A percentile compares a stretch with the other conserved stretches of the same genome.
Evolutionary conservation across 2,329 filamentous ascomycete species (phyloP).

Genomic region (Fulvia fulva): DNA sequence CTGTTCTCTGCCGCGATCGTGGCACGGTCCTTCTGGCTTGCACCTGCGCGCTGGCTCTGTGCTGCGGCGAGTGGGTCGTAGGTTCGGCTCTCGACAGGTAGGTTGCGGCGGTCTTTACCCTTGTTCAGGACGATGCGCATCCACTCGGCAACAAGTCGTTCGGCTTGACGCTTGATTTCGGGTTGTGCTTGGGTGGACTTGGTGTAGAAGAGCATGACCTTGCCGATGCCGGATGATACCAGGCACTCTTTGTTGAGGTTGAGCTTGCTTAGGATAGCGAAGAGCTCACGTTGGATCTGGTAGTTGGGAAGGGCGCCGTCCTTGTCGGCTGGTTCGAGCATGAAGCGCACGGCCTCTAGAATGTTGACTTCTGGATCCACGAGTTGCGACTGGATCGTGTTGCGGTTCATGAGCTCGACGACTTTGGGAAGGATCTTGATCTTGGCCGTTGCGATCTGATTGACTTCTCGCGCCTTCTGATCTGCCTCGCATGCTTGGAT

Average conservation of each 20-base stretch:
- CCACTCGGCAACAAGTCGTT: conserved; percentile 92
- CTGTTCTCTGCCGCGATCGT: conserved; percentile 48
- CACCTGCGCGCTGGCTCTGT: conserved; percentile 26
- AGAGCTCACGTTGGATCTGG: conserved; percentile 93
- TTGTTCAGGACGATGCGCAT: conserved; percentile 82
- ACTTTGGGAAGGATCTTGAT: conserved; percentile 91
- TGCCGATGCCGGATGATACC: conserved; percentile 87
- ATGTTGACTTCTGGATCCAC: conserved; percentile 95
- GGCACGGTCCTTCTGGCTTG: conserved; percentile 34
- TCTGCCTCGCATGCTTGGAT: conserved; percentile 84
- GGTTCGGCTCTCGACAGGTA: conserved; percentile 57
- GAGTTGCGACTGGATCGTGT: conserved; percentile 76
- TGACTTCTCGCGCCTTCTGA: conserved; percentile 72
- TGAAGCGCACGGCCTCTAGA: conserved; percentile 91
- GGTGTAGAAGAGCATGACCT: conserved; percentile 95
- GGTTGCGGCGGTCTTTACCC: conserved; percentile 90
- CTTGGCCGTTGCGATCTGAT: conserved; percentile 84
- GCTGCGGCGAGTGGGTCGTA: conserved; percentile 52
- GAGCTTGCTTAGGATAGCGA: conserved; percentile 71
- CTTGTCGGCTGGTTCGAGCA: conserved; percentile 81
- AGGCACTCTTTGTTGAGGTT: conserved; percentile 89
- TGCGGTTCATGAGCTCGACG: conserved; percentile 80
- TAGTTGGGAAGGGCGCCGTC: conserved; percentile 93
- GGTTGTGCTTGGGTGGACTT: conserved; percentile 87
- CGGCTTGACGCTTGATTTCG: conserved; percentile 87